These are phyloP conservation scores for Ruellia speciosa DNA, from an alignment of 305 asterid genomes.

Conservation along the genomic window DNA sequence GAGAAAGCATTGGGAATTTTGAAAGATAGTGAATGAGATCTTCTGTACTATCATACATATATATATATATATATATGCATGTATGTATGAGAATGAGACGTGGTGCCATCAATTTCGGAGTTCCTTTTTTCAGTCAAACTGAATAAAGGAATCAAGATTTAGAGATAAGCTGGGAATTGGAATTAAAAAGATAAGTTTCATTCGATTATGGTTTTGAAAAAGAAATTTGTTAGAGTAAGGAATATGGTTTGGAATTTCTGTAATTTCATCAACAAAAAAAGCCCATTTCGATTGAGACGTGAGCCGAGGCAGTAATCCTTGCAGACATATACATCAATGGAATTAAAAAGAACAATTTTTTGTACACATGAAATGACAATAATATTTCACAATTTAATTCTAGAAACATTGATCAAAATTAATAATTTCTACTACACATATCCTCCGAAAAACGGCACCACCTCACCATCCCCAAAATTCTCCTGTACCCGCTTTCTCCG, in stretches of 20 bases:
- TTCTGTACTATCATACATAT: neutral
- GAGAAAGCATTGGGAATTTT: constrained; percentile 23
- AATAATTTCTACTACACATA: no score
- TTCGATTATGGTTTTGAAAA: neutral
- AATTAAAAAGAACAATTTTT: no score
- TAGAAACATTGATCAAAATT: no score
- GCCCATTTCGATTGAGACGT: no score
- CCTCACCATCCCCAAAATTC: no score
- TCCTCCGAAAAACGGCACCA: no score
- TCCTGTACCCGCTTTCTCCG: no score
- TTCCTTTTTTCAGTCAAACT: neutral
- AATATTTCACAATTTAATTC: no score
- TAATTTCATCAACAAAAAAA: neutral
- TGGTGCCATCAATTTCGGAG: neutral
- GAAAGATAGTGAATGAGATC: neutral
- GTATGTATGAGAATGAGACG: no score
- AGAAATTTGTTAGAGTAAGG: neutral
- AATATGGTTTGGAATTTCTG: neutral
- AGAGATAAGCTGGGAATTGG: neutral
- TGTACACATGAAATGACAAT: no score
- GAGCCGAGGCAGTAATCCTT: no score
- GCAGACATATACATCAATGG: no score
- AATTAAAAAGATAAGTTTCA: neutral
- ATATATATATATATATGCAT: neutral
- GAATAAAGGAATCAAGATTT: neutral